Evolutionary conservation across 768 basidiomycete species (phyloP).

Genomic region (Trametes coccinea): DNA sequence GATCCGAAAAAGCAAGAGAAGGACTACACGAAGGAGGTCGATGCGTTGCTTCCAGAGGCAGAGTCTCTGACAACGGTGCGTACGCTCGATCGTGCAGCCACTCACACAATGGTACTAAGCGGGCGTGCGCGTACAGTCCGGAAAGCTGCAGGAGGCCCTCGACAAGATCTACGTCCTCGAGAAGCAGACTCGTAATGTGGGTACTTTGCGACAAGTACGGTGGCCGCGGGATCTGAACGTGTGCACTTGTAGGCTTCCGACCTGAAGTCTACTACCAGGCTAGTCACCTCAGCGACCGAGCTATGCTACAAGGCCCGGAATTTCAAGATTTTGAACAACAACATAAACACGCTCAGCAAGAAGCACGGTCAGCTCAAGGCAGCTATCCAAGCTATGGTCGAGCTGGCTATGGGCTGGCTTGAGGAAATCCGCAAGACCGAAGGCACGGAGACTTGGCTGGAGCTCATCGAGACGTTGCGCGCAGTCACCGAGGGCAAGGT

Average conservation of each 20-base stretch:
- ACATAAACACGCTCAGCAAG: constrained; percentile 74
- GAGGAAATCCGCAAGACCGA: constrained; percentile 68
- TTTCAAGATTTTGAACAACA: constrained; percentile 68
- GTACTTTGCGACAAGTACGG: constrained; percentile 25
- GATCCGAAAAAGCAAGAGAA: constrained; percentile 84
- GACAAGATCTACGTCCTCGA: constrained; percentile 89
- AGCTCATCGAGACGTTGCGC: constrained; percentile 86
- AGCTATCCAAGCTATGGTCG: constrained; percentile 89
- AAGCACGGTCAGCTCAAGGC: constrained; percentile 97
- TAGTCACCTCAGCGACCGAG: constrained; percentile 72
- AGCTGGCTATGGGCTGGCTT: constrained; percentile 80
- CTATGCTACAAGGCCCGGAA: constrained; percentile 74
- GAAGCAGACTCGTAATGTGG: constrained; percentile 94
- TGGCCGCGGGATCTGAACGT: neutral
- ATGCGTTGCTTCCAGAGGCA: constrained; percentile 69
- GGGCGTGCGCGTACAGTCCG: constrained; percentile 50
- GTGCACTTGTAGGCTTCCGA: constrained; percentile 76
- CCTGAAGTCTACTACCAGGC: constrained; percentile 83
- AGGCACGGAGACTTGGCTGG: constrained; percentile 78
- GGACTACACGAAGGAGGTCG: constrained; percentile 85
- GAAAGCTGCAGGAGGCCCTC: constrained; percentile 80
- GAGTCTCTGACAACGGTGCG: constrained; percentile 71
- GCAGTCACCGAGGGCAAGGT: constrained; percentile 97
- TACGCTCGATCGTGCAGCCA: neutral
- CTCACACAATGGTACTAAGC: constrained; percentile 17